Evolutionary conservation across 2,329 filamentous ascomycete genomes (phyloP).

Genomic region (Fusarium caatingaense): DNA sequence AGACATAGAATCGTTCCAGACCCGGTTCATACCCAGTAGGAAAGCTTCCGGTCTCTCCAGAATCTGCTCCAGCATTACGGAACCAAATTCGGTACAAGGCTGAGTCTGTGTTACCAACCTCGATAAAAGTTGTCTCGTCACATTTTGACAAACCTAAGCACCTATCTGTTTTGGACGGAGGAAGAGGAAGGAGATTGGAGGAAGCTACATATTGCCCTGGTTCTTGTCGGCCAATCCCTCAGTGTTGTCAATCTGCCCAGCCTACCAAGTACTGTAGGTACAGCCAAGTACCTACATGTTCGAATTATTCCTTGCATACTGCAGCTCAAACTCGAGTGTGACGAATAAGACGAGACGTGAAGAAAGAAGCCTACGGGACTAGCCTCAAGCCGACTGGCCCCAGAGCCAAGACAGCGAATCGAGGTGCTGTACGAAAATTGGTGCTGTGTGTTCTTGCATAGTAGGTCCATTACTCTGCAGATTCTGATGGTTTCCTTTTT

Average conservation of each 20-base stretch:
- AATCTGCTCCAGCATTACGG: slow-evolving; percentile 1
- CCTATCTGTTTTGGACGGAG: slow-evolving; percentile 15
- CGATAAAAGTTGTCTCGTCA: slow-evolving; percentile 13
- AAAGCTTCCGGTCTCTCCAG: slow-evolving; percentile 30
- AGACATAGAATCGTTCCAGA: slow-evolving; percentile 10
- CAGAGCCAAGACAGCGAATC: slow-evolving; percentile 17
- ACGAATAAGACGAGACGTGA: slow-evolving; percentile 29
- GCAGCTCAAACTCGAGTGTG: slow-evolving; percentile 31
- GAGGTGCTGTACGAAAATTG: slow-evolving; percentile 8
- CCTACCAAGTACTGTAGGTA: slow-evolving; percentile 14
- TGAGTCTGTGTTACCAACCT: slow-evolving; percentile 36
- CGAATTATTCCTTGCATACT: slow-evolving; percentile 43
- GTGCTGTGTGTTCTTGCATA: slow-evolving; percentile 5
- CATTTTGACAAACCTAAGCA: slow-evolving; percentile 7
- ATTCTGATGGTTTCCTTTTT: slow-evolving; percentile 22
- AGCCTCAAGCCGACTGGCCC: slow-evolving; percentile 11
- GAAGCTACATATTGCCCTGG: slow-evolving; percentile 27
- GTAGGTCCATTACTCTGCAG: slow-evolving; percentile 36
- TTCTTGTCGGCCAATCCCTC: slow-evolving; percentile 38
- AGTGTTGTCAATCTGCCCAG: slow-evolving; percentile 17
- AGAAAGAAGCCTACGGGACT: slow-evolving; percentile 14
- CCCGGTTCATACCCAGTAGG: slow-evolving; percentile 26
- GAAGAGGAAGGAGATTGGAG: slow-evolving; percentile 33
- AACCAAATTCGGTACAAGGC: slow-evolving; percentile 23
- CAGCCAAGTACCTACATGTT: slow-evolving; percentile 8